phyloP scores from a whole-genome alignment of 257 asterid genomes.

The Nicotiana knightiana region DNA sequence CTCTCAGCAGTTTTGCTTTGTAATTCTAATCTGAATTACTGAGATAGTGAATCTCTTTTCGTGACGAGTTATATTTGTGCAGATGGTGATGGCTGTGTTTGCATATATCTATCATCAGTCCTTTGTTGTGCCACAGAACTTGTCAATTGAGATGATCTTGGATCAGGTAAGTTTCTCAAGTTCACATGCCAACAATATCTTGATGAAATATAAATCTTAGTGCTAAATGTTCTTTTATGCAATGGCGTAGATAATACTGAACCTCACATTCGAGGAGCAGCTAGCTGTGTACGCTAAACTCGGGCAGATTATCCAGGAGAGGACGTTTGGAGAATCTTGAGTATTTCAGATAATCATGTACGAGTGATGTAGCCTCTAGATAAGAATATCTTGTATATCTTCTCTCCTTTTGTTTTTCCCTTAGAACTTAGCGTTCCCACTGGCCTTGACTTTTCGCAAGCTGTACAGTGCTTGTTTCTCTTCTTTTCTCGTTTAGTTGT shows the following conservation, averaged over 20 bases:
- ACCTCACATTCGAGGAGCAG: conserved; percentile 72
- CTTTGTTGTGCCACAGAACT: conserved; percentile 54
- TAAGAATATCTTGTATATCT: conserved; percentile 6
- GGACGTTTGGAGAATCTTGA: conserved; percentile 50
- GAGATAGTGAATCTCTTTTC: neutral
- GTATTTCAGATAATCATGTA: neutral
- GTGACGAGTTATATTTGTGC: conserved; percentile 8
- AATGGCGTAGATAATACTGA: conserved; percentile 55
- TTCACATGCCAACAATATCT: neutral
- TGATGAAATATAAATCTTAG: neutral
- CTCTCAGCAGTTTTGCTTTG: neutral
- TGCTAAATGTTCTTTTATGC: neutral
- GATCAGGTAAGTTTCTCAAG: conserved; percentile 45
- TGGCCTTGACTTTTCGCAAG: neutral
- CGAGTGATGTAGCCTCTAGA: neutral
- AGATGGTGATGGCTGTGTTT: conserved; percentile 93
- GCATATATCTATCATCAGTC: conserved; percentile 84
- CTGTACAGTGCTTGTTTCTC: conserved; percentile 4
- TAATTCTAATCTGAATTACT: neutral
- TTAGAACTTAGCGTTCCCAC: neutral
- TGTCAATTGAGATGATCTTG: conserved; percentile 64
- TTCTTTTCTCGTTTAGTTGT: neutral
- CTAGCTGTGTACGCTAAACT: conserved; percentile 42
- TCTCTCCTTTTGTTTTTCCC: neutral
- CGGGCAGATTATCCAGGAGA: conserved; percentile 63